These are phyloP conservation scores for Coniochaeta sp. DNA, from an alignment of 2,329 filamentous ascomycete genomes.

Conservation along the genomic window DNA sequence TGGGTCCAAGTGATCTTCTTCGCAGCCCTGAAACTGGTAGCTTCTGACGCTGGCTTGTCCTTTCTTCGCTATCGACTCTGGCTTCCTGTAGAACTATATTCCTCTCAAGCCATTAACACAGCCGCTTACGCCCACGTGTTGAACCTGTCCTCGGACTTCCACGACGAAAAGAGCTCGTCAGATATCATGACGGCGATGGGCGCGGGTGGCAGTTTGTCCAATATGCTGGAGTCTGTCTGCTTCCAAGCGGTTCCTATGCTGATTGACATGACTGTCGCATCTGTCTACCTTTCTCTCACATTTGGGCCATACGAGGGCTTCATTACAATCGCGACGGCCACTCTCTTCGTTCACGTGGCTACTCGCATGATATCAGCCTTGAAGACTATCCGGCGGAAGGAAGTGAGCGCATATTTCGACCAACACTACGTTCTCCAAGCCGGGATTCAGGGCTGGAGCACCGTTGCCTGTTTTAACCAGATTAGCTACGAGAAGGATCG, in stretches of 20 bases:
- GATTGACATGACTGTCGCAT: conserved; percentile 51
- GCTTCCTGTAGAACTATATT: conserved; percentile 51
- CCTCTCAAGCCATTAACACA: conserved; percentile 42
- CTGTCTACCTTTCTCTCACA: conserved; percentile 49
- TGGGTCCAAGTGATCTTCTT: conserved; percentile 47
- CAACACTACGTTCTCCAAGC: conserved; percentile 48
- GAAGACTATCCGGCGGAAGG: conserved; percentile 39
- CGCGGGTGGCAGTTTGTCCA: conserved; percentile 44
- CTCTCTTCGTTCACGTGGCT: conserved; percentile 48
- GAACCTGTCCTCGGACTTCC: conserved; percentile 53
- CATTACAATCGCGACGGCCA: conserved; percentile 50
- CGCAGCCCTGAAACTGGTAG: conserved; percentile 40
- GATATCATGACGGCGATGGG: conserved; percentile 51
- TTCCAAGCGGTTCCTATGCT: conserved; percentile 53
- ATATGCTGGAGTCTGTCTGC: conserved; percentile 48
- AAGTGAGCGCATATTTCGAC: conserved; percentile 45
- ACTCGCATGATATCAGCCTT: conserved; percentile 42
- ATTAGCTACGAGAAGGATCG: conserved; percentile 47
- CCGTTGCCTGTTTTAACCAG: conserved; percentile 53
- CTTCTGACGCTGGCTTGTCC: conserved; percentile 47
- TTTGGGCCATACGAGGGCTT: conserved; percentile 56
- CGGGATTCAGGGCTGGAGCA: conserved; percentile 52
- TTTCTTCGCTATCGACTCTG: conserved; percentile 48
- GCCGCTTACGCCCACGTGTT: conserved; percentile 53
- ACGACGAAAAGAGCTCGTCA: conserved; percentile 52